A percentile compares a stretch with the other conserved stretches of the same genome.
Conservation (phyloP, 2,329 filamentous ascomycete genomes). For the Trichoderma koningii region DNA sequence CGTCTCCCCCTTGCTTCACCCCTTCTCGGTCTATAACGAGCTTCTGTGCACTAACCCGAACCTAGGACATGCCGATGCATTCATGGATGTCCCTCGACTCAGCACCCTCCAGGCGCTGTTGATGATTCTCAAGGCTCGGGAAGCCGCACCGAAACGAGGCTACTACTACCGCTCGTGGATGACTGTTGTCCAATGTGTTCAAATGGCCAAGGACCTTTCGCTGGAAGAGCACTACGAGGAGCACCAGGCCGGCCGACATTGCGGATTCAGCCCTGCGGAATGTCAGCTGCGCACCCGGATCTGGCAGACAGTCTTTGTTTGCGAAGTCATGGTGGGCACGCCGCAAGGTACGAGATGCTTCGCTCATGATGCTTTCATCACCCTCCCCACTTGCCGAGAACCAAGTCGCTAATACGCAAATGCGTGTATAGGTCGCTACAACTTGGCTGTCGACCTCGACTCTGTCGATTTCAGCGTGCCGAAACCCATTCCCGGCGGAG, state of each 20-base stretch:
- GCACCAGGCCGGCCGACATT: conserved; percentile 71
- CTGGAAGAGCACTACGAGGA: conserved; percentile 82
- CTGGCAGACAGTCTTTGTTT: conserved; percentile 85
- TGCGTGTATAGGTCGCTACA: conserved; percentile 63
- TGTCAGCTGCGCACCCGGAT: conserved; percentile 83
- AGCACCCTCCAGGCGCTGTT: conserved; percentile 91
- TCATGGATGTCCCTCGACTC: conserved; percentile 86
- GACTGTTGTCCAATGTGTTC: conserved; percentile 85
- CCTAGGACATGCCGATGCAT: conserved; percentile 83
- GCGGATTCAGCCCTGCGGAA: conserved; percentile 69
- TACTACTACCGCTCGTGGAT: conserved; percentile 99
- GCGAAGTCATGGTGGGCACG: conserved; percentile 90
- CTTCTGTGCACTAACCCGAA: not conserved
- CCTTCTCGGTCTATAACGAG: too few relatives aligned
- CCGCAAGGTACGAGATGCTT: conserved; percentile 70
- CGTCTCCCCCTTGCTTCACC: conserved; percentile 32
- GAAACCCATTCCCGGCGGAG: conserved; percentile 63
- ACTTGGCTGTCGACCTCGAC: conserved; percentile 73
- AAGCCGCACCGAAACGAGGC: conserved; percentile 87
- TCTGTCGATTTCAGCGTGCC: conserved; percentile 74
- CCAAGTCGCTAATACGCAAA: not conserved
- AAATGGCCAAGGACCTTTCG: conserved; percentile 90
- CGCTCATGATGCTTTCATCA: not conserved
- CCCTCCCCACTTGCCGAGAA: not conserved
- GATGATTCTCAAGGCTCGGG: conserved; percentile 85